Evolutionary conservation across 106 monocot species (phyloP).

Genomic region (Dendrobium chrysotoxum): DNA sequence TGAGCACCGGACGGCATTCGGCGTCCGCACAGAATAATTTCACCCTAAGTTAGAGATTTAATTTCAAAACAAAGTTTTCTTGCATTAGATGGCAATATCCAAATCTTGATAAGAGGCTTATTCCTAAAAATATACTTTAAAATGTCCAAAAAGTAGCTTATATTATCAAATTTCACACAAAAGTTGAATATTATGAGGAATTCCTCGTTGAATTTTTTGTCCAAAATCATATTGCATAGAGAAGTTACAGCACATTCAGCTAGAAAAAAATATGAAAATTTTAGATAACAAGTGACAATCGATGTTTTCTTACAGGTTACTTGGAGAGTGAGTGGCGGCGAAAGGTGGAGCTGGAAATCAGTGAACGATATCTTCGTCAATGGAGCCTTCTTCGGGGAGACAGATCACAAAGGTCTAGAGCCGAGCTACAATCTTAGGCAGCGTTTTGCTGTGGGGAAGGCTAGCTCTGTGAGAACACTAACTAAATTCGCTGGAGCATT

Average conservation of each 20-base stretch:
- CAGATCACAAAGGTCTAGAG: not conserved
- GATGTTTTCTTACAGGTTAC: conserved; percentile 23
- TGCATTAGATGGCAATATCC: too few relatives aligned
- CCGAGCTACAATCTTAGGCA: conserved; percentile 47
- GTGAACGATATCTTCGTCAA: conserved; percentile 53
- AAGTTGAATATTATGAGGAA: too few relatives aligned
- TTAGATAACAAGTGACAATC: not conserved
- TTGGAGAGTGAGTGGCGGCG: conserved; percentile 11
- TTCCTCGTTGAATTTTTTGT: not conserved
- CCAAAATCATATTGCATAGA: not conserved
- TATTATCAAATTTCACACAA: not conserved
- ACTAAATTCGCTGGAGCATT: conserved; percentile 61
- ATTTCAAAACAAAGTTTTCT: too few relatives aligned
- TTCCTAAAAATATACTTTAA: too few relatives aligned
- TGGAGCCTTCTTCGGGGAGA: conserved; percentile 56
- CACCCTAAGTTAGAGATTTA: too few relatives aligned
- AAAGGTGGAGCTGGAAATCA: conserved; percentile 50
- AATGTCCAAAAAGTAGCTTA: too few relatives aligned
- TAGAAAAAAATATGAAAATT: not conserved
- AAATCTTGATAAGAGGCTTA: too few relatives aligned
- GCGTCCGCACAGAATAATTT: too few relatives aligned
- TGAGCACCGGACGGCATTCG: too few relatives aligned
- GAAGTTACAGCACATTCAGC: not conserved
- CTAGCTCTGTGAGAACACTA: conserved; percentile 18
- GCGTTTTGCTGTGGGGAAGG: conserved; percentile 24